Percentiles rank a stretch among this genome's conserved stretches.
phyloP scores from a whole-genome alignment of 306 rosid species.

The Morella rubra region DNA sequence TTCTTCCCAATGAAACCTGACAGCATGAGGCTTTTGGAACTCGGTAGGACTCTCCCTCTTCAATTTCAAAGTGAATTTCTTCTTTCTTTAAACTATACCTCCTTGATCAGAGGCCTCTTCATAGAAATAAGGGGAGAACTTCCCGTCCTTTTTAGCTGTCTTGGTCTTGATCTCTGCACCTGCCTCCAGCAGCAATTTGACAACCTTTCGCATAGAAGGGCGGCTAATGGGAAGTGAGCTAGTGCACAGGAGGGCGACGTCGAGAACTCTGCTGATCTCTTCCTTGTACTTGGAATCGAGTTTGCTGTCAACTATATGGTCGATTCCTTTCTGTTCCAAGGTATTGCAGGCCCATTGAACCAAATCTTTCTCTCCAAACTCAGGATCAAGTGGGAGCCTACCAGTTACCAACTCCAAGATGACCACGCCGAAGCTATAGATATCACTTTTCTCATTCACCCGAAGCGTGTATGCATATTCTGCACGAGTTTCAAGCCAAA shows the following conservation, averaged over 20 bases:
- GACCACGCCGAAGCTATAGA: conserved; percentile 78
- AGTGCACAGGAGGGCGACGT: conserved; percentile 58
- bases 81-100: conserved; percentile 29
- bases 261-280: conserved; percentile 53
- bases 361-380: conserved; percentile 57
- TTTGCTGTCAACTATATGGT: conserved; percentile 51
- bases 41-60: neutral
- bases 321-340: conserved; percentile 45
- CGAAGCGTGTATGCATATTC: conserved; percentile 76
- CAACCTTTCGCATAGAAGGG: conserved; percentile 77
- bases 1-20: neutral
- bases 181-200: conserved; percentile 60
- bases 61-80: neutral
- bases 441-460: conserved; percentile 84
- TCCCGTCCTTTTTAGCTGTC: conserved; percentile 36
- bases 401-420: conserved; percentile 79
- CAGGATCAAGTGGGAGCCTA: conserved; percentile 56
- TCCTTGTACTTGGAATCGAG: conserved; percentile 43
- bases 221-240: conserved; percentile 57
- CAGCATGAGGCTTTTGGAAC: neutral
- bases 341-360: conserved; percentile 61
- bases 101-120: conserved; percentile 39
- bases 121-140: conserved; percentile 59
- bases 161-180: conserved; percentile 34
- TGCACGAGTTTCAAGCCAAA: conserved; percentile 33